Evolutionary conservation across 768 basidiomycete species (phyloP), one percentile per base, ranked within the genome.

Genomic region (Xerocomellus dryophilus): DNA sequence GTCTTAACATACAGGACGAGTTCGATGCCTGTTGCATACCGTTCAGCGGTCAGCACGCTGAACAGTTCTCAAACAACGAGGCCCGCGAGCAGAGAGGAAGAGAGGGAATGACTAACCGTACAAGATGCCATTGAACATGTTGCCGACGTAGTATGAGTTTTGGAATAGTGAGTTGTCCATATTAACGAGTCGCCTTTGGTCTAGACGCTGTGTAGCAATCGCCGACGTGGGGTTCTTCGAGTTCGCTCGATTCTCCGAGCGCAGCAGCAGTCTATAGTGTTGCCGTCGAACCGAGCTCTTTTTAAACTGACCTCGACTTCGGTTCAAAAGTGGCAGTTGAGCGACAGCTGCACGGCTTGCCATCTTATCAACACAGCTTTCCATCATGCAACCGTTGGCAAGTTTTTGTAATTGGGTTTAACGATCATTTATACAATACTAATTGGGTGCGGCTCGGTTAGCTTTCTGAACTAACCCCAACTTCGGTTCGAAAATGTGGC

Each of bases 111-210:
- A 27, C 58, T 43, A 9, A 43, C 59, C 59, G 23, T 59, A 54
- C 8, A 54, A 44, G 40, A 54, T 59, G 27, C n/a, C 29, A 31
- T 59, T 50, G 38, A 59, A 59, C 20, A 17, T 17, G 15, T 59
- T 49, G 10, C 58, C 47, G 15, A 59, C 31, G 35, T 59, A 59
- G 23, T 48, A 49, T n/a, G 58, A 53, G n/a, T 59, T 59, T 40
- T 56, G 54, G 34, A 57, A 48, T 2, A 49, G 25, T 34, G 51
- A 25, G 47, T 46, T 34, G 5, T 12, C 14, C 14, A 34, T 32
- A 46, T 1, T 46, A 5, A 6, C 18, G 9, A 5, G 3, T 39
- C 18, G n/a, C 4, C 17, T 18, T 39, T 18, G 17, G 9, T 5
- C 9, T 0, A 5, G 35, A 12, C 7, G 15, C 34, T 36, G n/a